phyloP scores from a whole-genome alignment of 2,329 filamentous ascomycete genomes.

The Curvularia sp. region DNA sequence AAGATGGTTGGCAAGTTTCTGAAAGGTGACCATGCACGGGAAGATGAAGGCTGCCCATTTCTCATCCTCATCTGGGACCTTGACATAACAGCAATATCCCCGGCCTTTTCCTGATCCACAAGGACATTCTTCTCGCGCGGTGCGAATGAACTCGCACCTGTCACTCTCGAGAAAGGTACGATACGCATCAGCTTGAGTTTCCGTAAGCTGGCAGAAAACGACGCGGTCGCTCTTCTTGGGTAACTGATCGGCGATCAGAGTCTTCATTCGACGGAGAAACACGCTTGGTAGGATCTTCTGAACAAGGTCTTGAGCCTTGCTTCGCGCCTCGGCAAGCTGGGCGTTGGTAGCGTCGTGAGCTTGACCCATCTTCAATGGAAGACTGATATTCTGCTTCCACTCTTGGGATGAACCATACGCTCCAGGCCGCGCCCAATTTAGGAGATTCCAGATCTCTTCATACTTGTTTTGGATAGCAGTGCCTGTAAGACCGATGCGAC shows the following conservation, averaged over 20 bases:
- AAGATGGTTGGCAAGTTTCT: constrained; percentile 93
- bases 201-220: constrained; percentile 91
- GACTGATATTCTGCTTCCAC: constrained; percentile 80
- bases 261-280: constrained; percentile 92
- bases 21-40: constrained; percentile 79
- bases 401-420: constrained; percentile 69
- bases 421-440: constrained; percentile 96
- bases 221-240: constrained; percentile 95
- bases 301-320: constrained; percentile 83
- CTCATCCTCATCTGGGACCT: constrained; percentile 62
- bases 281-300: constrained; percentile 87
- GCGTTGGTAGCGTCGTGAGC: constrained; percentile 87
- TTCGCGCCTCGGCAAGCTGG: constrained; percentile 80
- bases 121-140: constrained; percentile 70
- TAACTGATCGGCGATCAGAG: constrained; percentile 86
- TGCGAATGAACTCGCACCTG: constrained; percentile 72
- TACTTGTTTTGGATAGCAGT: constrained; percentile 99
- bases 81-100: constrained; percentile 80
- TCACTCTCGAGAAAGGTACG: constrained; percentile 79
- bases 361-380: constrained; percentile 84
- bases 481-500: constrained; percentile 89
- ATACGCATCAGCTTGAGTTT: constrained; percentile 82
- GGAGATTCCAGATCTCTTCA: constrained; percentile 92
- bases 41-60: constrained; percentile 83
- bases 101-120: constrained; percentile 73